Percentiles rank a stretch among this genome's conserved stretches.
These are phyloP conservation scores for Barnettozyma siamensis DNA, from an alignment of 805 yeast species.

Conservation along the genomic window DNA sequence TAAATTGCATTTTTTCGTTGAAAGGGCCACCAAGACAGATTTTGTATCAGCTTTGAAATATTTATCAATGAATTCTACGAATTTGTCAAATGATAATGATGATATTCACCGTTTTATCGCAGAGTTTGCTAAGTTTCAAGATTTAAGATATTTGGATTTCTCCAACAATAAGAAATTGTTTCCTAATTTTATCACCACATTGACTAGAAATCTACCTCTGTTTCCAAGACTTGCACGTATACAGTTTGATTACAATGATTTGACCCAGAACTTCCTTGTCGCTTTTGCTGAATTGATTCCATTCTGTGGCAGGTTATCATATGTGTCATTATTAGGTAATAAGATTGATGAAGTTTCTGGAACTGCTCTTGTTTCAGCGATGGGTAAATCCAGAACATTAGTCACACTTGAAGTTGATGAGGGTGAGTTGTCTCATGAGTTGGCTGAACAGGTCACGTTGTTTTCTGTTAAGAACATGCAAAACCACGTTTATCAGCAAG, in stretches of 20 bases:
- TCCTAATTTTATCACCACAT: conserved; percentile 46
- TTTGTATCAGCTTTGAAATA: conserved; percentile 32
- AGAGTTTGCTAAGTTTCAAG: conserved; percentile 45
- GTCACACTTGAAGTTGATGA: conserved; percentile 64
- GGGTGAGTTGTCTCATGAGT: conserved; percentile 47
- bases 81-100: conserved; percentile 34
- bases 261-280: conserved; percentile 50
- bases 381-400: conserved; percentile 55
- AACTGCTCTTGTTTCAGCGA: conserved; percentile 60
- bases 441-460: conserved; percentile 63
- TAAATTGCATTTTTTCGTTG: conserved; percentile 25
- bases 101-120: conserved; percentile 37
- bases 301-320: conserved; percentile 55
- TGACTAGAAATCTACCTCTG: conserved; percentile 64
- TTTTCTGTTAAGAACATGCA: conserved; percentile 83
- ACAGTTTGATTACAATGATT: conserved; percentile 64
- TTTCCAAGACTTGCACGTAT: conserved; percentile 58
- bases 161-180: conserved; percentile 72
- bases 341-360: conserved; percentile 52
- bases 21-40: conserved; percentile 22
- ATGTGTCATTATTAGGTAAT: conserved; percentile 68
- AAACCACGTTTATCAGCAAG: conserved; percentile 33
- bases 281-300: conserved; percentile 70
- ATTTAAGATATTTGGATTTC: conserved; percentile 66
- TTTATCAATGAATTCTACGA: conserved; percentile 63